phyloP scores from a whole-genome alignment of 2,329 filamentous ascomycete species.

The Colletotrichum lentis region DNA sequence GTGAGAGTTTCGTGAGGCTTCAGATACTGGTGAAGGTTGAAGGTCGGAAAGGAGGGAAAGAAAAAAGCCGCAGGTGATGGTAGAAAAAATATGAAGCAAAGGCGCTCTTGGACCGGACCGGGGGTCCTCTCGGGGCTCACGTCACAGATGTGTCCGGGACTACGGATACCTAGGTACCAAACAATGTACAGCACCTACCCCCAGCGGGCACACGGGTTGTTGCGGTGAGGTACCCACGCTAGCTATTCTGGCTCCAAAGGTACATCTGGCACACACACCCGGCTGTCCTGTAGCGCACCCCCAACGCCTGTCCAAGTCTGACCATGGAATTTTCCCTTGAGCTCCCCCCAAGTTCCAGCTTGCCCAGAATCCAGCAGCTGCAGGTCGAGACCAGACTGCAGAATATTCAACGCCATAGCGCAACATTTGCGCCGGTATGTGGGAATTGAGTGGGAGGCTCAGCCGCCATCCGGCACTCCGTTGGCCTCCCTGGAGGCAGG shows the following conservation, averaged over 20 bases:
- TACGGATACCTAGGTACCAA: too few species aligned
- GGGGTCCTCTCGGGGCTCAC: constrained; percentile 36
- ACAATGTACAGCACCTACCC: constrained; percentile 9
- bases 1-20: constrained; percentile 47
- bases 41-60: constrained; percentile 43
- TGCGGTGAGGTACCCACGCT: constrained; percentile 24
- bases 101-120: constrained; percentile 33
- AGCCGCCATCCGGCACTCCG: constrained; percentile 26
- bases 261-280: constrained; percentile 27
- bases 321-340: constrained; percentile 26
- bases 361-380: constrained; percentile 5
- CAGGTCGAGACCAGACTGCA: constrained; percentile 7
- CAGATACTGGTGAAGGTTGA: constrained; percentile 44
- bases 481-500: constrained; percentile 4
- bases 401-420: constrained; percentile 27
- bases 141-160: constrained; percentile 35
- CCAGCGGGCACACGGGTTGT: constrained; percentile 33
- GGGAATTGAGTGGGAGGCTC: constrained; percentile 32
- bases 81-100: constrained; percentile 39
- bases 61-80: constrained; percentile 39
- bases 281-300: constrained; percentile 23
- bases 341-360: background rate
- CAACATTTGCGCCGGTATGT: constrained; percentile 7
- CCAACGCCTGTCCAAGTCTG: constrained; percentile 33
- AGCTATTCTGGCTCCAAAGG: constrained; percentile 14